Conservation (phyloP, 1,284 basidiomycete species). For the Puccinia polysora region DNA sequence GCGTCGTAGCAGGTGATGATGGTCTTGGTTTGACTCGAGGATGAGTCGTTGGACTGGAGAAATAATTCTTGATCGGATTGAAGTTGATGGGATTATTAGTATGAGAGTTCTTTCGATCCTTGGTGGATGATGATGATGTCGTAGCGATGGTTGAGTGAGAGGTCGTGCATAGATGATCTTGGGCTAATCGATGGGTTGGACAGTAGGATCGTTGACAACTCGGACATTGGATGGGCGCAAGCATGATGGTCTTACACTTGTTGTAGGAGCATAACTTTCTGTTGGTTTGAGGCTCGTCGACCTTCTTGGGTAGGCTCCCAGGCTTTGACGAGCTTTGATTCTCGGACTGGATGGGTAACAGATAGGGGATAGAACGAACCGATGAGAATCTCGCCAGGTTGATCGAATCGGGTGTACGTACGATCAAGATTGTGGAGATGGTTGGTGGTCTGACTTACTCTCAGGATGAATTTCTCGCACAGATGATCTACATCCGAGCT, state of each 20-base stretch:
- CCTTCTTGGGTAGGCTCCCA: no score
- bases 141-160: not conserved
- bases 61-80: conserved; percentile 2
- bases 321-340: no score
- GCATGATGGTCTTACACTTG: conserved; percentile 30
- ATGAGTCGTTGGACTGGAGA: not conserved
- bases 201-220: conserved; percentile 26
- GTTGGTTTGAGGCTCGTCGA: not conserved
- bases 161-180: conserved; percentile 34
- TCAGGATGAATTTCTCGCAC: conserved; percentile 8
- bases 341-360: no score
- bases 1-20: not conserved
- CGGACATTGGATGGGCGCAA: conserved; percentile 30
- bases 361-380: no score
- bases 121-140: not conserved
- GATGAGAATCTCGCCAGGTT: not conserved
- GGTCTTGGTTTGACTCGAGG: not conserved
- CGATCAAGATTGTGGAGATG: not conserved
- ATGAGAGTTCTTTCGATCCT: not conserved
- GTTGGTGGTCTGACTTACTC: conserved; percentile 10
- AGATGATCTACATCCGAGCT: conserved; percentile 13
- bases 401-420: not conserved
- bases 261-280: conserved; percentile 18
- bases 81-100: not conserved
- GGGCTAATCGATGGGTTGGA: conserved; percentile 36